A percentile compares a stretch with the other conserved stretches of the same genome.
Evolutionary conservation across 1,284 basidiomycete species (phyloP).

Genomic region (Cryptococcus deneoformans): DNA sequence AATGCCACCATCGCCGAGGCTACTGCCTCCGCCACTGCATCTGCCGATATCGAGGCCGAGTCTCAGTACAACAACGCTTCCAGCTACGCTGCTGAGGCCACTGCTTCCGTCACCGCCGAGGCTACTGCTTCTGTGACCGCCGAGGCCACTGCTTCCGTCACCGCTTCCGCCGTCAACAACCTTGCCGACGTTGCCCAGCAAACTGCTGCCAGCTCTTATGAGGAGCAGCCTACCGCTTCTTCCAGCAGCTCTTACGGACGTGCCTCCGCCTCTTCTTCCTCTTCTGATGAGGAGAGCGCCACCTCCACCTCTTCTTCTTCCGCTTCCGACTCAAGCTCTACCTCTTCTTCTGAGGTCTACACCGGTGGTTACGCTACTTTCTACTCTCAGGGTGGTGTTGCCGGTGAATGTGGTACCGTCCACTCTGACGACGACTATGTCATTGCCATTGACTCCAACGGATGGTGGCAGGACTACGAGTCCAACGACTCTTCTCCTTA

Average conservation of each 20-base stretch:
- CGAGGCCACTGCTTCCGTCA: conserved; percentile 9
- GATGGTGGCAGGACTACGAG: conserved; percentile 28
- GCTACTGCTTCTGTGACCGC: conserved; percentile 4
- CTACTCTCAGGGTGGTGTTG: conserved; percentile 63
- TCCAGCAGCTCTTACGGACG: conserved; percentile 13
- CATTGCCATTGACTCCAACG: conserved; percentile 55
- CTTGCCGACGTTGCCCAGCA: neutral
- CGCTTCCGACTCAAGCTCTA: conserved; percentile 13
- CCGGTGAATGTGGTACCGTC: conserved; percentile 68
- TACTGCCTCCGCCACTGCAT: conserved; percentile 24
- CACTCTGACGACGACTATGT: conserved; percentile 66
- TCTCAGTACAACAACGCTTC: conserved; percentile 12
- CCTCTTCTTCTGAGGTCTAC: conserved; percentile 20
- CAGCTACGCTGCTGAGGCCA: conserved; percentile 14
- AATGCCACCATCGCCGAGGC: conserved; percentile 28
- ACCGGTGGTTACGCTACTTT: conserved; percentile 58
- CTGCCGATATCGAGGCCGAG: conserved; percentile 14
- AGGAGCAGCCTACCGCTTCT: conserved; percentile 1
- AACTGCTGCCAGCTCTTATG: neutral
- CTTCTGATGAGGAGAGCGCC: neutral
- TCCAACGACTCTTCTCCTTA: conserved; percentile 13
- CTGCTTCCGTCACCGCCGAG: conserved; percentile 12
- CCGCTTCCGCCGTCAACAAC: conserved; percentile 10
- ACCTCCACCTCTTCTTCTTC: conserved; percentile 16
- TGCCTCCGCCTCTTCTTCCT: conserved; percentile 10